Conservation (phyloP, 2,329 filamentous ascomycete species). For the Hymenoscyphus repandus region DNA sequence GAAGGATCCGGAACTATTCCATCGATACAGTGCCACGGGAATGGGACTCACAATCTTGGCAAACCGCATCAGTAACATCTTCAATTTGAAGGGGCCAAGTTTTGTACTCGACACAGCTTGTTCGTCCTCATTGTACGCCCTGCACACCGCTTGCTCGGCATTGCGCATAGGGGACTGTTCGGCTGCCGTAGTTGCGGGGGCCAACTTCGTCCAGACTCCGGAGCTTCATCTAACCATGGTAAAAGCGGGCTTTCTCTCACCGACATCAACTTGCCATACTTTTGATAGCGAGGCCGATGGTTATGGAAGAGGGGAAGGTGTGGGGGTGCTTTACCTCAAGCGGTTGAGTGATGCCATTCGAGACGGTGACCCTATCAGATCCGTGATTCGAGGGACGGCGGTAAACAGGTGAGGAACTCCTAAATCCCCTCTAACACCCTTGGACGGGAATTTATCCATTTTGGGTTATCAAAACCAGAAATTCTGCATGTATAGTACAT, state of each 20-base stretch:
- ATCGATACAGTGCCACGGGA: constrained; percentile 27
- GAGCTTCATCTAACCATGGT: constrained; percentile 15
- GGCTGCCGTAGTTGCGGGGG: constrained; percentile 18
- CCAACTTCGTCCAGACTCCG: constrained; percentile 15
- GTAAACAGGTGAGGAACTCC: constrained; percentile 34
- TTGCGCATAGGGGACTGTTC: constrained; percentile 40
- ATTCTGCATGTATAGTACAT: neutral
- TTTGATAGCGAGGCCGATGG: constrained; percentile 57
- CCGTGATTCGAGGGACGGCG: constrained; percentile 47
- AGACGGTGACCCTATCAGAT: constrained; percentile 53
- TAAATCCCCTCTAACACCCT: too few relatives aligned
- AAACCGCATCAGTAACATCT: constrained; percentile 32
- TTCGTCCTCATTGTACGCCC: constrained; percentile 49
- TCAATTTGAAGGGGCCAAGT: constrained; percentile 22
- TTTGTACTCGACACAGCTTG: constrained; percentile 42
- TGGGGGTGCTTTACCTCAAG: constrained; percentile 54
- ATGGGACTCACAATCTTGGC: constrained; percentile 7
- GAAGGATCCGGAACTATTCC: constrained; percentile 15
- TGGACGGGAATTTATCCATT: too few relatives aligned
- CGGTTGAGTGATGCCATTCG: constrained; percentile 50
- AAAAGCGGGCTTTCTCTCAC: constrained; percentile 15
- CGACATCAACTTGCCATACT: constrained; percentile 48
- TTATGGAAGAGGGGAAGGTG: constrained; percentile 59
- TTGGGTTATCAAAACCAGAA: neutral
- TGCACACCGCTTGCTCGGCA: constrained; percentile 48